Evolutionary conservation across 768 basidiomycete genomes (phyloP).

Genomic region (Strobilomyces dryophilus): DNA sequence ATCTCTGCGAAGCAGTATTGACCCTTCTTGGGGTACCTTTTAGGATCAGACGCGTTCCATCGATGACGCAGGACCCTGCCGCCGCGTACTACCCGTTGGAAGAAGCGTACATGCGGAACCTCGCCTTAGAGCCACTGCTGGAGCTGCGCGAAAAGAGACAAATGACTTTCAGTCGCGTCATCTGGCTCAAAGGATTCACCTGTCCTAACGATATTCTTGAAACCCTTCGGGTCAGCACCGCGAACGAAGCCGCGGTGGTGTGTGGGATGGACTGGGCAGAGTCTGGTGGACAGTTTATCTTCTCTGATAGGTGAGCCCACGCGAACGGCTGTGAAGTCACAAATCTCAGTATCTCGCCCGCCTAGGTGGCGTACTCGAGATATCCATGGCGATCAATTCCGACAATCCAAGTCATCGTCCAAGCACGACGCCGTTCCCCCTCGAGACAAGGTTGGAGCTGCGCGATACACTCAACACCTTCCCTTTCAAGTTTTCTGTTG

Average conservation of each 20-base stretch:
- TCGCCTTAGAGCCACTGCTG: conserved; percentile 84
- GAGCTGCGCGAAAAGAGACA: conserved; percentile 75
- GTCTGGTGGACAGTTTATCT: conserved; percentile 95
- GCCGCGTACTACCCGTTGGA: conserved; percentile 95
- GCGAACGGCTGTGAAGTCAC: too few species aligned
- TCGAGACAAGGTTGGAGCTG: conserved; percentile 75
- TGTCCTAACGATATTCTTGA: conserved; percentile 98
- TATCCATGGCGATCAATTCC: conserved; percentile 96
- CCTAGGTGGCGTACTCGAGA: conserved; percentile 94
- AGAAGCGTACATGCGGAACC: conserved; percentile 90
- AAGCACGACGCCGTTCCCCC: conserved; percentile 90
- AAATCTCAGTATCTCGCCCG: background rate
- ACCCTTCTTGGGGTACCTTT: conserved; percentile 92
- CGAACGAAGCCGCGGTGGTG: conserved; percentile 95
- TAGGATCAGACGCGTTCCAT: conserved; percentile 83
- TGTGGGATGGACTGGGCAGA: conserved; percentile 99
- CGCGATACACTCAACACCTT: conserved; percentile 84
- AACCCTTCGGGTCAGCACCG: conserved; percentile 84
- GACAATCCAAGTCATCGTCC: conserved; percentile 92
- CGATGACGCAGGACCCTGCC: conserved; percentile 86
- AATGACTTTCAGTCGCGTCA: conserved; percentile 83
- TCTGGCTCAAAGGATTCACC: conserved; percentile 99
- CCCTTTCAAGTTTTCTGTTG: conserved; percentile 99
- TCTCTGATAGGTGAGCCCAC: conserved; percentile 80
- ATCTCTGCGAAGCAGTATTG: conserved; percentile 93